Evolutionary conservation across 2,329 filamentous ascomycete species (phyloP), one percentile per base, ranked within the genome.

Genomic region (Neopestalotiopsis rosae): DNA sequence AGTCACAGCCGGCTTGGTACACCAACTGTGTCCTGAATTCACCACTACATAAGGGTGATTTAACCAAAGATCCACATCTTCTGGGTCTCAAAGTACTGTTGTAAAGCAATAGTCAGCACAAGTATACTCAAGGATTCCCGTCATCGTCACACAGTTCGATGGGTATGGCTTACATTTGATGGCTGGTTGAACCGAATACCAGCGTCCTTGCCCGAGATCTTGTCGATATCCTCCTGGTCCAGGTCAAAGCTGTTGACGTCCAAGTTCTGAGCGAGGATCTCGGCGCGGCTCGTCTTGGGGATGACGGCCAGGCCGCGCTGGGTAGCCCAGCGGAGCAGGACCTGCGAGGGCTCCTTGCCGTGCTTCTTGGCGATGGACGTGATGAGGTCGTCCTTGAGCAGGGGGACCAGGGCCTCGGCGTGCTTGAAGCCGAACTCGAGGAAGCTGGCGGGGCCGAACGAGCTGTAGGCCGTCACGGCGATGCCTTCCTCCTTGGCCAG

Each of bases 271-370:
- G 83, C 79, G 79, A 94, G 86, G 73, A 83, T 73, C 28, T 78
- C 83, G 71, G 72, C 77, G 73, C 80, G 86, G 81, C 80, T 91
- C 72, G 88, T 91, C 88, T 95, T 95, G 74, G 93, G 93, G 75
- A 96, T 96, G 74, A 96, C 92, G 62, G 93, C 92, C 68, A 96
- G 85, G 40, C 90, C 90, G 65, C 92, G 88, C 86, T 97, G 94
- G 17, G 94, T 97, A 28, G 94, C 90, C 94, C 94, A 97, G 75
- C 94, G 89, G 73, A 97, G 86, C 70, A 97, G 87, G 34, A 97
- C 87, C 87, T 97, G 94, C 17, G 93, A 92, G 6, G 93, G 86
- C 9, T 90, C 90, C 85, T 92, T 94, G 79, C 83, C 83, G 77
- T 93, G 85, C 84, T 92, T 94, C 75, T 86, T 80, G 20, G 93